Evolutionary conservation across 306 rosid genomes (phyloP), one percentile per base, ranked within the genome.

Genomic region (Urtica urens): DNA sequence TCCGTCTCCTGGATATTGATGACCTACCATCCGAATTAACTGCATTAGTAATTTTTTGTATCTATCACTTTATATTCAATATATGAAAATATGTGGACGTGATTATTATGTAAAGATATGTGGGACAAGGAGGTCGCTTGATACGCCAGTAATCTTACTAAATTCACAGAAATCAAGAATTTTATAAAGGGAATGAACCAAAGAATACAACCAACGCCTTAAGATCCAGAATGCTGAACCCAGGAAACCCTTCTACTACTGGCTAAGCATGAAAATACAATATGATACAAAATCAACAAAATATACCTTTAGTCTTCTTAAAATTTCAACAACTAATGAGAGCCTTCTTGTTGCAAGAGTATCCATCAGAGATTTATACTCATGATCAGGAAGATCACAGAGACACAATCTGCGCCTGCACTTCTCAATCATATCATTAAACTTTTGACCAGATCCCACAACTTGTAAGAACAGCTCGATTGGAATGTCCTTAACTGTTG

Each of bases 391-490:
- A 71, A 90, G 80, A 71, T 90, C 94, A 54, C 77, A 72, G 47
- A 90, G 93, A 47, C 73, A 59, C 55, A 81, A 63, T 39, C 87
- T 75, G 74, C 62, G 68, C 84, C 77, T 90, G 77, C 97, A 84
- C 68, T 72, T 90, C 53, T 84, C 80, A 64, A 84, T 53, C 93
- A 90, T 74, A 62, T 67, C 81, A 62, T 77, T 84, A 63, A 70
- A 58, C 24, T 62, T 84, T 53, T 68, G 24, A 62, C 77, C 59
- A 46, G 93, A 76, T 24, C 97, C 97, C 23, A 70, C 97, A 64
- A 90, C 87, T 81, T 90, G 93, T 65, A 81, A 70, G 66, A 84
- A 90, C 63, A 90, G 72, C 76, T 90, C 97, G 60, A 90, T 41
- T 30, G 97, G 87, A 61, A 90, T 79, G 20, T 74, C 87, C 72